Evolutionary conservation across 2,329 filamentous ascomycete species (phyloP).

Genomic region (Zymoseptoria passerinii): DNA sequence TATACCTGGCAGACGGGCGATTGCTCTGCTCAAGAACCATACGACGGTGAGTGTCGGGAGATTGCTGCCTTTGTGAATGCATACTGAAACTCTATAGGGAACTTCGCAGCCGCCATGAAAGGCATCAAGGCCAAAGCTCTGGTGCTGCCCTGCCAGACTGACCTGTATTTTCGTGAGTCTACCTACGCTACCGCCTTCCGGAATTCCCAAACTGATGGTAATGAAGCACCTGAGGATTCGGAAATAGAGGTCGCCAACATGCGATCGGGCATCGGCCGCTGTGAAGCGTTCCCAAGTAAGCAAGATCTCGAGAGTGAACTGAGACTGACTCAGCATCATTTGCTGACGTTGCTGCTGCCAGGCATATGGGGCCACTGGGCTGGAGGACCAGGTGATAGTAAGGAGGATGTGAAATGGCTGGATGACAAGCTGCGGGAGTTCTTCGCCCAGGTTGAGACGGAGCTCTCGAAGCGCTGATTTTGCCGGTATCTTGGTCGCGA

Average conservation of each 20-base stretch:
- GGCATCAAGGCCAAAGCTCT: slow-evolving; percentile 64
- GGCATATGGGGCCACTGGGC: slow-evolving; percentile 21
- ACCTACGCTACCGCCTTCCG: neutral
- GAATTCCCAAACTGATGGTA: slow-evolving; percentile 7
- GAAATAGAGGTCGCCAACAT: slow-evolving; percentile 62
- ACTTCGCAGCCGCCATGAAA: slow-evolving; percentile 47
- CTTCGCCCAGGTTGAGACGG: slow-evolving; percentile 29
- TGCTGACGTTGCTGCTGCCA: slow-evolving; percentile 33
- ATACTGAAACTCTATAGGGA: slow-evolving; percentile 23
- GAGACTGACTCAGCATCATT: neutral
- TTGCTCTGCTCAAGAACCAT: slow-evolving; percentile 59
- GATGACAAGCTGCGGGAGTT: slow-evolving; percentile 52
- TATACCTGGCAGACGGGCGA: slow-evolving; percentile 73
- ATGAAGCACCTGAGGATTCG: slow-evolving; percentile 60
- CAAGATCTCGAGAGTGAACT: neutral
- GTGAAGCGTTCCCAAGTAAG: slow-evolving; percentile 28
- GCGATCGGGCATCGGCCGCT: slow-evolving; percentile 48
- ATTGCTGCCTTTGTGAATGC: neutral
- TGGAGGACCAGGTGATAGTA: slow-evolving; percentile 59
- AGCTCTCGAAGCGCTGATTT: neutral
- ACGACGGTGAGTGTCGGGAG: slow-evolving; percentile 38
- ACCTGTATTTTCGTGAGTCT: slow-evolving; percentile 65
- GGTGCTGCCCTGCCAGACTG: slow-evolving; percentile 63
- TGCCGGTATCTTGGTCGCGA: too few species aligned
- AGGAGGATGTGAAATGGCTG: slow-evolving; percentile 64